Base-by-base conservation (phyloP, 768 basidiomycete species). In the Albatrellus ellisii region DNA sequence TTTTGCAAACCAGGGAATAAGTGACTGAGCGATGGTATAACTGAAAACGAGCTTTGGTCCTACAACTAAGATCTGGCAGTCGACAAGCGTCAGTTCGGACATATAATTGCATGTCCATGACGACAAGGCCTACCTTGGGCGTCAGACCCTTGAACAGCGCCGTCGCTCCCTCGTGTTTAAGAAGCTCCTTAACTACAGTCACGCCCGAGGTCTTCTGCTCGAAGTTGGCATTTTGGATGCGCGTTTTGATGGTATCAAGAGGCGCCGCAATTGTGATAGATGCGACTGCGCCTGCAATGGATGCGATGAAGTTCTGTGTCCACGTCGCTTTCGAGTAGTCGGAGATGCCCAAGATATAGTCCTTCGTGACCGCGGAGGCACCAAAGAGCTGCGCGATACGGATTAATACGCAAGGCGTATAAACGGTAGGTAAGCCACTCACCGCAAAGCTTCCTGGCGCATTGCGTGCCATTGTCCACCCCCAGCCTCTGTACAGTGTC, bases 171-270 rank as follows among this genome's bases (percentile, higher is more conserved):
- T 99, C 94, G 44, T 88, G 77, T 59, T 76, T 79, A 52, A 98
- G 58, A 45, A 98, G 70, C 21, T 95, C 92, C 56, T 72, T 77
- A 44, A 97, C 63, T 35, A 97, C 85, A 1, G 77, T 78, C 48
- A 82, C 47, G 4, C 94, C 94, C 36, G 70, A 67, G 10, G 85
- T 82, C 54, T 86, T 87, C 40, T 67, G 70, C 61, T 90, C 87
- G 57, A 97, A 99, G 68, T 95, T 94, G 45, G 92, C 94, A 60
- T 98, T 95, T 60, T 99, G 94, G 46, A 99, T 95, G 21, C 92
- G 86, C 15, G 92, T 91, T 69, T 99, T 99, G 65, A 99, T 77
- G 27, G 80, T 81, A 53, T 98, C 94, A 9, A 99, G 79, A 0
- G 94, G 94, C 3, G 94, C 92, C 12, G 94, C 92, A 52, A 98